phyloP scores from a whole-genome alignment of 1,139 yeast species.

The Candida albicans region DNA sequence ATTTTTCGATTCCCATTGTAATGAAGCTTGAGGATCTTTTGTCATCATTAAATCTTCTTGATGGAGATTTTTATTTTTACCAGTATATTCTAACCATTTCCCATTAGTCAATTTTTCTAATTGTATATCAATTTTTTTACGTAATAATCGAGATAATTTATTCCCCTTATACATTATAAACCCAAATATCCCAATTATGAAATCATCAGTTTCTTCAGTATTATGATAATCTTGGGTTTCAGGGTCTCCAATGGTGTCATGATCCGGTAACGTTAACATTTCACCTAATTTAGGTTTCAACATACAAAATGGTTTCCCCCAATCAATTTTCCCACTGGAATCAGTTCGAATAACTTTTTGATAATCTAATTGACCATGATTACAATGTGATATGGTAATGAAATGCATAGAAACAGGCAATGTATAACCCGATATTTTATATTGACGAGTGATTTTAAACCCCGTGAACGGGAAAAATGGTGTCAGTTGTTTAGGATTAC shows the following conservation, averaged over 20 bases:
- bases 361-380: slow-evolving; percentile 51
- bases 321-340: slow-evolving; percentile 44
- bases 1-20: slow-evolving; percentile 33
- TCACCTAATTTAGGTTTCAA: slow-evolving; percentile 28
- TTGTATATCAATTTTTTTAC: slow-evolving; percentile 21
- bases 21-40: slow-evolving; percentile 24
- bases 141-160: slow-evolving; percentile 13
- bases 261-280: slow-evolving; percentile 11
- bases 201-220: slow-evolving; percentile 4
- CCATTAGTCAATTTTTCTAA: slow-evolving; percentile 25
- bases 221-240: slow-evolving; percentile 3
- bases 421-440: slow-evolving; percentile 39
- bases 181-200: slow-evolving; percentile 9
- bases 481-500: slow-evolving; percentile 31
- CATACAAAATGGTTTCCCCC: slow-evolving; percentile 57
- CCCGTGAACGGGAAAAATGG: slow-evolving; percentile 55
- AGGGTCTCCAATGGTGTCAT: slow-evolving; percentile 15
- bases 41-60: slow-evolving; percentile 20
- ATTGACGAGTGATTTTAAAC: slow-evolving; percentile 55
- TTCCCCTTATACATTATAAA: slow-evolving; percentile 7
- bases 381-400: slow-evolving; percentile 54
- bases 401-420: slow-evolving; percentile 44
- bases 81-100: slow-evolving; percentile 26
- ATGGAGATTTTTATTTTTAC: slow-evolving; percentile 21
- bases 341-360: slow-evolving; percentile 37